These are phyloP conservation scores for Eucalyptus coolabah DNA, from an alignment of 345 rosid species.

Conservation along the genomic window DNA sequence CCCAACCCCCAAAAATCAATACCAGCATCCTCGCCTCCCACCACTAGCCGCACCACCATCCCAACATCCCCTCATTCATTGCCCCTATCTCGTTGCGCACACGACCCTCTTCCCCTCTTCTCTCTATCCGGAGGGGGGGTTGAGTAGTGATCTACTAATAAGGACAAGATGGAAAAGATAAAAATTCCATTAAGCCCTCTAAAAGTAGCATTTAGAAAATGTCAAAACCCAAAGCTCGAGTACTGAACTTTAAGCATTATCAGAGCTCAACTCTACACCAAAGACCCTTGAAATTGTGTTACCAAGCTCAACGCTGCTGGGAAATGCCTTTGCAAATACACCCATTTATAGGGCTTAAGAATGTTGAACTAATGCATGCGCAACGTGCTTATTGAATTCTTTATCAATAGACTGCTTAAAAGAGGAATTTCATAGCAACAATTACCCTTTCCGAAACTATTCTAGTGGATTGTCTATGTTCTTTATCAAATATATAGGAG, in stretches of 20 bases:
- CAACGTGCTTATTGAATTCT: neutral
- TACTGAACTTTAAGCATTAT: neutral
- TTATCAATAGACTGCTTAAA: neutral
- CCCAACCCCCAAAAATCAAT: neutral
- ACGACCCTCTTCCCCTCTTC: neutral
- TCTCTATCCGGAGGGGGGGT: neutral
- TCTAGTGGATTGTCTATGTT: neutral
- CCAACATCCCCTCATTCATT: neutral
- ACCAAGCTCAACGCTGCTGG: neutral
- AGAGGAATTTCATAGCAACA: neutral
- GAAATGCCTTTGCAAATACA: neutral
- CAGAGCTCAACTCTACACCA: neutral
- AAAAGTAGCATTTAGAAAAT: neutral
- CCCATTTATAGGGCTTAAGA: neutral
- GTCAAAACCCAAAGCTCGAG: neutral
- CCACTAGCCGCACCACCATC: neutral
- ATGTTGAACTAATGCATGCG: neutral
- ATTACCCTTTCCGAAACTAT: neutral
- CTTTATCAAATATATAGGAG: neutral
- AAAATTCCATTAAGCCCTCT: neutral
- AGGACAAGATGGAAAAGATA: neutral
- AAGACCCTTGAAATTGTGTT: neutral
- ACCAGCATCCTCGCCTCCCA: neutral
- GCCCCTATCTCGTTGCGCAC: neutral
- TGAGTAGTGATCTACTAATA: neutral